Evolutionary conservation across 164 flowering plant genomes (phyloP), one percentile per base, ranked within the genome.

Genomic region (Kalanchoe fedtschenkoi): DNA sequence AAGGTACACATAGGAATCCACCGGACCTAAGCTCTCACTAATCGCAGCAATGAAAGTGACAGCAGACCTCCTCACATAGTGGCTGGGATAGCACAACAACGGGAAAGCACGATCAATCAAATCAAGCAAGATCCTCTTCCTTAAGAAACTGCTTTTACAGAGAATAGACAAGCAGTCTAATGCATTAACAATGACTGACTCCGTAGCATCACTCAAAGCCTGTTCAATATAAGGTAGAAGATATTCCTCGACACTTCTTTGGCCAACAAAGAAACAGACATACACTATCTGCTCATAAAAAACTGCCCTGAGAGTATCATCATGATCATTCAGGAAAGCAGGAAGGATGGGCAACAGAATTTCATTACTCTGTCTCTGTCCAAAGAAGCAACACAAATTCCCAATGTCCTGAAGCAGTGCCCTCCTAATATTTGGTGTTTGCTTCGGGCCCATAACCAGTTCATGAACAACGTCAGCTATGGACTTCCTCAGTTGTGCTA

Each of bases 141-240:
- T 66, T 72, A 95, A 71, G 71, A 84, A 91, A 62, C 75, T 82
- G 67, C 77, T 81, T 72, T 71, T 84, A 72, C 99, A 95, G 34
- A 95, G 73, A 70, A 83, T 68, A 29, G 93, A 69, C 74, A 91
- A 72, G 80, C 99, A 95, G 65, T 95, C 91, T 75, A 95, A 76
- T 71, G 85, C 95, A 78, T 90, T 84, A 34, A 83, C 97, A 68
- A 95, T 83, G 32, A 89, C 97, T 71, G 88, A 87, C 74, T 91
- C 96, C 6, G 81, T 77, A n/a, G 71, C 53, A 79, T 91, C 99
- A 78, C 78, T 79, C 66, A 95, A 74, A 62, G 97, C 96, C 66
- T 95, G 99, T 72, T 91, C 97, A 72, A 95, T 87, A 56, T 95
- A 95, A 42, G 99, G 99, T 67, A 89, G 73, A 61, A 95, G 99